A percentile compares a stretch with the other conserved stretches of the same genome.
Evolutionary conservation across 1,284 basidiomycete species (phyloP).

Genomic region (Ceratobasidium sp.): DNA sequence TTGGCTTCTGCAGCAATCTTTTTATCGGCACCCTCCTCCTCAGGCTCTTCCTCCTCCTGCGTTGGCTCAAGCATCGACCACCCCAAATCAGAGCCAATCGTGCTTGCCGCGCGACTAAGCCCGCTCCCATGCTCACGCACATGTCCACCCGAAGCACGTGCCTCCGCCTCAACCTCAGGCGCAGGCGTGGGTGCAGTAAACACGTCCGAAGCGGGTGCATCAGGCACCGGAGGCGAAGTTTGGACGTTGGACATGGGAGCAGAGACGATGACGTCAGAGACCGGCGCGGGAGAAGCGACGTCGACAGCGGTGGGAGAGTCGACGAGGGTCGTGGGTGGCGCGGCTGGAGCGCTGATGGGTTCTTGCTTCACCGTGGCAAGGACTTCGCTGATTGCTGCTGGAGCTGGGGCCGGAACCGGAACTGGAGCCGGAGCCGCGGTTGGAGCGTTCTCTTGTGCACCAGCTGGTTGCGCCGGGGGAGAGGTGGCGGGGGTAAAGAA

Average conservation of each 20-base stretch:
- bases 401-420: too few species aligned
- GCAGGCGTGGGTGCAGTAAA: constrained; percentile 10
- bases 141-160: constrained; percentile 15
- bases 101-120: constrained; percentile 25
- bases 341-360: neutral
- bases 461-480: too few species aligned
- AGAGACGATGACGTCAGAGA: neutral
- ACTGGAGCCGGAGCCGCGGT: too few species aligned
- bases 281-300: neutral
- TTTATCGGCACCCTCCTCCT: constrained; percentile 16
- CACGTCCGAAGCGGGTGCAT: constrained; percentile 11
- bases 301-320: constrained; percentile 14
- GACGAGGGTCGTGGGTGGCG: constrained; percentile 1
- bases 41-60: constrained; percentile 36
- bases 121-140: neutral
- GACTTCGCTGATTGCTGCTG: too few species aligned
- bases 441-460: too few species aligned
- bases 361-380: neutral
- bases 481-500: too few species aligned
- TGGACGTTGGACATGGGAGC: neutral
- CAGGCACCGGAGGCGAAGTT: constrained; percentile 9
- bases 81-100: constrained; percentile 26
- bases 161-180: neutral
- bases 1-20: constrained; percentile 10
- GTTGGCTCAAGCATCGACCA: constrained; percentile 39